Base-by-base conservation (phyloP, 176 grass and related monocot genomes). In the Olyra latifolia region DNA sequence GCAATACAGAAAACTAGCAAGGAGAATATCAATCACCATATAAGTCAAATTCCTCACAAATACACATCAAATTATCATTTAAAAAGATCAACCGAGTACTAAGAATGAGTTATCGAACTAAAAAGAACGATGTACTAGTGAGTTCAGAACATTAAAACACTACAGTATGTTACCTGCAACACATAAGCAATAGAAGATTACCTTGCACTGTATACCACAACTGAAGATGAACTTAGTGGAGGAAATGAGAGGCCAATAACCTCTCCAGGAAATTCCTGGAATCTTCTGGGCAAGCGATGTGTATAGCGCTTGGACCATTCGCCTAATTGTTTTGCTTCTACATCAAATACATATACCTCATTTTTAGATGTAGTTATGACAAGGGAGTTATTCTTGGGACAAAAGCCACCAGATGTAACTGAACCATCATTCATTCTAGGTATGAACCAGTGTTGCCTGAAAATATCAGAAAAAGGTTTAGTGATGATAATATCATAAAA, bases 211-310 rank as follows among this genome's bases (percentile, higher is more conserved):
- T 95, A 93, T 40, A 99, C 68, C 39, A 93, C 84, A 75, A 95
- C 93, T 19, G 90, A 91, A n/a, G 88, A 83, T 62, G 87, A 91
- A 40, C 69, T 83, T 63, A 82, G 80, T 7, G 80, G 80, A 46
- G 90, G 87, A 80, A 99, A 99, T 29, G 96, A 88, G 17, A 99
- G 86, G 47, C 93, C 93, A 82, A 95, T 89, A 23, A 99, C 91
- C 81, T 99, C 93, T 70, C 93, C 96, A 71, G 96, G 96, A 80
- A 99, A 99, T 68, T 99, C 96, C 59, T 88, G 96, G 81, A 99
- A 99, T 72, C 93, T 91, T 85, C 67, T 91, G 45, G 96, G 96
- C 55, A 99, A 88, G 32, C 71, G 66, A 32, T 88, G 81, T 0
- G 81, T 89, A 41, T 99, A 66, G 23, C 55, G 86, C 52, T 90